Evolutionary conservation across 805 yeast species (phyloP), one percentile per base, ranked within the genome.

Genomic region (Saturnispora bothae): DNA sequence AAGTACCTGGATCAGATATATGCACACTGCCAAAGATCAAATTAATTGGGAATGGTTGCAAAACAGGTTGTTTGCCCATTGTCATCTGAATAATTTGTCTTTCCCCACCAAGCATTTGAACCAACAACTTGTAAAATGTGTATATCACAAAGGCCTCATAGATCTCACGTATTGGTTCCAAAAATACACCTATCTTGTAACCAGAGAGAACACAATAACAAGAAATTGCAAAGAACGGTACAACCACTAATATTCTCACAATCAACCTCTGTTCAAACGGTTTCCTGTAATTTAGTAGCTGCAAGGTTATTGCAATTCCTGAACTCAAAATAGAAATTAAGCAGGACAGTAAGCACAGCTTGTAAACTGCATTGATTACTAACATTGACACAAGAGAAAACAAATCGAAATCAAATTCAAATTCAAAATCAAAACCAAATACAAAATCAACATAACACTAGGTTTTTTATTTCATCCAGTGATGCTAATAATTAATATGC

Each of bases 141-240:
- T 92, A 92, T 25, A 92, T 83, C 25, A 88, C 96, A 60, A 92
- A 84, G 0, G 97, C 96, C 58, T 92, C 98, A 58, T 92, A 92
- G 1, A 89, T 73, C 54, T 92, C 98, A 32, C 92, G 66, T 0
- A 83, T 50, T 0, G 95, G 94, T 48, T 82, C 92, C 3, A 85
- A 48, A 40, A 65, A 64, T 39, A 56, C 61, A 34, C 67, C 74
- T 22, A 63, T 43, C 4, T 48, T 47, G n/a, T 65, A 73, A 55
- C 65, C 61, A 14, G 64, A 60, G 16, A 78, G 65, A 48, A 76
- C 68, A 3, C 71, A 48, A 50, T 72, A 81, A 52, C 95, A 81
- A 9, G 85, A 68, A 0, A 78, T 43, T 4, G 94, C 78, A 59
- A 80, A 88, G 17, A 88, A 52, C 0, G 96, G 96, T 1, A 88